Evolutionary conservation across 2,329 filamentous ascomycete species (phyloP).

Genomic region (Xylariaceae sp.): DNA sequence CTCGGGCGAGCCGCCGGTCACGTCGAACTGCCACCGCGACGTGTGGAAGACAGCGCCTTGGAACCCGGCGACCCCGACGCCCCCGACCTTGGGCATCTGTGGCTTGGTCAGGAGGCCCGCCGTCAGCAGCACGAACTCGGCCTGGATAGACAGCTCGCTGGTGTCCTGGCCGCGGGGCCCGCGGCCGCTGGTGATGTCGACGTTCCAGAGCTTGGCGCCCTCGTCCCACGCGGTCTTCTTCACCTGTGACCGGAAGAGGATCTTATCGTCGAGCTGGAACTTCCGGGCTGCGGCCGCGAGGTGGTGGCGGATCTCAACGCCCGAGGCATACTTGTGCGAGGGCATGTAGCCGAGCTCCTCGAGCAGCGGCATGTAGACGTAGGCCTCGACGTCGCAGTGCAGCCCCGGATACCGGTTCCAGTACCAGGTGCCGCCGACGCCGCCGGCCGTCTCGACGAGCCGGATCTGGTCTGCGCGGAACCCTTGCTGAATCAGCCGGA

Average conservation of each 20-base stretch:
- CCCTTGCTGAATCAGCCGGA: conserved; percentile 31
- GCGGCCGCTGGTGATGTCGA: conserved; percentile 23
- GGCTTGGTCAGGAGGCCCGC: conserved; percentile 36
- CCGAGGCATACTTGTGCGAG: conserved; percentile 35
- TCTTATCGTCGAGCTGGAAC: conserved; percentile 38
- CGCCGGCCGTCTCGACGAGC: conserved; percentile 37
- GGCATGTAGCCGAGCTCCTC: conserved; percentile 59
- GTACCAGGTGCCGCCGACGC: conserved; percentile 48
- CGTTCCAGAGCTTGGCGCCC: conserved; percentile 19
- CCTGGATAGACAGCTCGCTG: conserved; percentile 28
- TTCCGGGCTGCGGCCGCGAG: conserved; percentile 38
- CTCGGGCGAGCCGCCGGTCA: conserved; percentile 36
- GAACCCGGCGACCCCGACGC: conserved; percentile 36
- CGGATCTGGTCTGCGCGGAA: conserved; percentile 34
- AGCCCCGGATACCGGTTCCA: conserved; percentile 48
- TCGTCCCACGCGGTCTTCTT: conserved; percentile 44
- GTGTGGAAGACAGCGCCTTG: conserved; percentile 41
- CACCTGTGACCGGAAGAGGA: conserved; percentile 43
- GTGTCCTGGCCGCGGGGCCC: conserved; percentile 18
- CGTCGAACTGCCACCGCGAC: conserved; percentile 40
- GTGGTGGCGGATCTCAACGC: conserved; percentile 39
- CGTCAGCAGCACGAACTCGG: conserved; percentile 36
- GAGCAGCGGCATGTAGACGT: conserved; percentile 55
- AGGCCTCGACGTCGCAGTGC: conserved; percentile 56
- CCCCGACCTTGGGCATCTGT: conserved; percentile 36